Evolutionary conservation across 176 grass and related monocot genomes (phyloP).

Genomic region (Neostapfia colusana): DNA sequence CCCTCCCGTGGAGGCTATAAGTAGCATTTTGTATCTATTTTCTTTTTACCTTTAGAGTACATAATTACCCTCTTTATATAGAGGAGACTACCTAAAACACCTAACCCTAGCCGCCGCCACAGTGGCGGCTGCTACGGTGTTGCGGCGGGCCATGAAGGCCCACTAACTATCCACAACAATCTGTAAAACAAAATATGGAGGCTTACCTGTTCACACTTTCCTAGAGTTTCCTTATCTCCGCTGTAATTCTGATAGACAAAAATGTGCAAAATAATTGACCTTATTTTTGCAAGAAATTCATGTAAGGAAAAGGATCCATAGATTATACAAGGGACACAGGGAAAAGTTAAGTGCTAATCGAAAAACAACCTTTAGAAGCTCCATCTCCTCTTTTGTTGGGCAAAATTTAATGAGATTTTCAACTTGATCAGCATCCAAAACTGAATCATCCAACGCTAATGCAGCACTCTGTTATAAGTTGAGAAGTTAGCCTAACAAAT

Average conservation of each 20-base stretch:
- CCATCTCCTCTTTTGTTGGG: slow-evolving; percentile 98
- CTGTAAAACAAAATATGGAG: slow-evolving; percentile 33
- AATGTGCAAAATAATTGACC: slow-evolving; percentile 50
- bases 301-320: slow-evolving; percentile 30
- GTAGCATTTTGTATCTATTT: too few species aligned
- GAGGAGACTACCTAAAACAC: too few species aligned
- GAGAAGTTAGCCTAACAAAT: slow-evolving; percentile 27
- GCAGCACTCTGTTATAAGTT: slow-evolving; percentile 63
- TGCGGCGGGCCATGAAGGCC: too few species aligned
- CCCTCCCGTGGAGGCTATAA: too few species aligned
- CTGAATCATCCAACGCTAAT: slow-evolving; percentile 83
- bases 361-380: slow-evolving; percentile 81
- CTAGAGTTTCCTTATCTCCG: slow-evolving; percentile 80
- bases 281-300: slow-evolving; percentile 41
- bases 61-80: too few species aligned
- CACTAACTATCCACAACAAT: too few species aligned
- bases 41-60: too few species aligned
- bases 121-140: too few species aligned
- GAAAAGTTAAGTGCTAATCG: slow-evolving; percentile 14
- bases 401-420: slow-evolving; percentile 98
- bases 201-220: slow-evolving; percentile 94
- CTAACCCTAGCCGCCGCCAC: too few species aligned
- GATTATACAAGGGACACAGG: slow-evolving; percentile 22
- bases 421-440: slow-evolving; percentile 91
- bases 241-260: slow-evolving; percentile 57